A percentile compares a stretch with the other conserved stretches of the same genome.
These are phyloP conservation scores for Stemphylium vesicarium DNA, from an alignment of 2,329 filamentous ascomycete genomes.

Conservation along the genomic window DNA sequence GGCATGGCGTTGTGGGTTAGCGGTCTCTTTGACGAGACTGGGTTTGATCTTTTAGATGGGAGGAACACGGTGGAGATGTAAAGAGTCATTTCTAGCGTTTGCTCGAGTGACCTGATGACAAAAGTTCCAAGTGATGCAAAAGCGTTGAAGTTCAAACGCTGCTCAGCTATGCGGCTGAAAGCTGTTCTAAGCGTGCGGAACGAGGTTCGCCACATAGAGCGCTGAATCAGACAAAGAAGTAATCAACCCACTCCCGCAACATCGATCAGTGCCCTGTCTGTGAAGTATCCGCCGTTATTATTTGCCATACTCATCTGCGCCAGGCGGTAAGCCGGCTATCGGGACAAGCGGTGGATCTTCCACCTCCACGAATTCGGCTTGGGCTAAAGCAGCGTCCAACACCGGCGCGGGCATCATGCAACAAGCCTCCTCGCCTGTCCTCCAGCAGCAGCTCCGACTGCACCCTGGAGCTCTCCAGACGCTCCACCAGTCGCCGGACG, in stretches of 20 bases:
- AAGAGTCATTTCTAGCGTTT: conserved; percentile 8
- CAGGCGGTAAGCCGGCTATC: not conserved
- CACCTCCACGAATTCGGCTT: conserved; percentile 11
- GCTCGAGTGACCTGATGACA: conserved; percentile 5
- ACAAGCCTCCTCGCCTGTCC: conserved; percentile 26
- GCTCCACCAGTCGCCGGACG: conserved; percentile 40
- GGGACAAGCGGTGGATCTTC: conserved; percentile 7
- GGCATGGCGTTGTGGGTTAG: conserved; percentile 47
- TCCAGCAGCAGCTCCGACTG: conserved; percentile 31
- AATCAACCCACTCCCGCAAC: conserved; percentile 23
- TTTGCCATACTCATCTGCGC: not conserved
- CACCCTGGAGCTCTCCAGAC: conserved; percentile 35
- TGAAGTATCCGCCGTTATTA: conserved; percentile 1
- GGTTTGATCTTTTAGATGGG: conserved; percentile 27
- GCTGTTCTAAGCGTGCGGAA: conserved; percentile 23
- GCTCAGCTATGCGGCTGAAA: conserved; percentile 16
- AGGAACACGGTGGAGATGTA: conserved; percentile 12
- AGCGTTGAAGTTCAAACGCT: conserved; percentile 10
- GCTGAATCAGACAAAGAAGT: conserved; percentile 38
- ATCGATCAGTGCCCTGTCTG: conserved; percentile 8
- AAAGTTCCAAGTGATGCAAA: conserved; percentile 16
- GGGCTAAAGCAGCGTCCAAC: conserved; percentile 35
- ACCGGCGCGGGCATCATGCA: conserved; percentile 32
- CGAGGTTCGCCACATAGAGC: conserved; percentile 26
- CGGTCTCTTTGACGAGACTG: conserved; percentile 29